Base-by-base conservation (phyloP, 1,139 yeast species). In the Suhomyces bribrorum region DNA sequence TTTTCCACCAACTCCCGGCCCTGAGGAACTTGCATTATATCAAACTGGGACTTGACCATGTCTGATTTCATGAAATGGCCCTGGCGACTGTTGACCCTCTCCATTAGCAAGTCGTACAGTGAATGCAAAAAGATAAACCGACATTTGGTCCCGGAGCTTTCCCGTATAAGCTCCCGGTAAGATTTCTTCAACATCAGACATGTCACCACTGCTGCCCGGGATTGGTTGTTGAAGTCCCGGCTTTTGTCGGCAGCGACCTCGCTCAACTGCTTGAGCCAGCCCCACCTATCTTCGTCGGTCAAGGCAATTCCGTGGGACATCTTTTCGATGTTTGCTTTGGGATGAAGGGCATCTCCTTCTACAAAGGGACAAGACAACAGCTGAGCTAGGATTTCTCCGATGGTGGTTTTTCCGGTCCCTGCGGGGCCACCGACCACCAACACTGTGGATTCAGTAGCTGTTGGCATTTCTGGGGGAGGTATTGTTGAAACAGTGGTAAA, bases 231-330 rank as follows among this genome's bases (percentile, higher is more conserved):
- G 7, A 61, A 47, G 3, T 59, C 56, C 7, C 51, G 36, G 9
- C 81, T 69, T 34, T 62, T 53, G 0, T 52, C 51, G 2, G 73
- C 62, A 0, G 81, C 65, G 6, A 49, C 52, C 13, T 53, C 48
- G 2, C 87, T 73, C 5, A 88, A 59, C 31, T 61, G 56, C 32
- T 69, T 61, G 20, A 92, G 69, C 98, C 98, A 92, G 1, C 76
- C 92, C 90, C 92, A 86, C 43, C 98, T 68, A 59, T 92, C 98
- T 1, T 81, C 94, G 56, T 92, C 97, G 0, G 81, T 78, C 41
- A 92, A 67, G 1, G 98, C 95, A 20, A 77, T 73, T 0, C 95
- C 95, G 15, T 66, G 50, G 2, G 85, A 63, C 98, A 92, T 92
- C 59, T 92, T 92, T 13, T 73, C 81, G 13, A 90, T 69, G 56